Evolutionary conservation across 2,329 filamentous ascomycete genomes (phyloP), one percentile per base, ranked within the genome.

Genomic region (Xylariaceae sp.): DNA sequence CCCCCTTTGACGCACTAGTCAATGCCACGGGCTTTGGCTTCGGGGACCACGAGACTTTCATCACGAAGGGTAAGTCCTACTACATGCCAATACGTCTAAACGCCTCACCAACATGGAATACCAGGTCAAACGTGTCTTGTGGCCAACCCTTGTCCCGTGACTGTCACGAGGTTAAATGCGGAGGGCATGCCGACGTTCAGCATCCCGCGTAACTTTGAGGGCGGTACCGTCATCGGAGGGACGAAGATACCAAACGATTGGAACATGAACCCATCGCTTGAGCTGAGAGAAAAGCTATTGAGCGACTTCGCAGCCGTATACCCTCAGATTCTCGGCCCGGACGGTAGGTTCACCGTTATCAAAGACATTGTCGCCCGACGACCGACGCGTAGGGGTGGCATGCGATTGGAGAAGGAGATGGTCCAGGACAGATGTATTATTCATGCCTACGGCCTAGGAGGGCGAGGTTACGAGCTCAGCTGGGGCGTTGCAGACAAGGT

Each of bases 221-320:
- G 84, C 2, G 84, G 84, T 2, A 87, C 84, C 0, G 73, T 87
- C 40, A 78, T 87, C 26, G 85, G 84, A 4, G 84, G 84, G 0
- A 87, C 83, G 7, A 86, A 85, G 65, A 79, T 86, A 63, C 74
- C 76, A 1, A 70, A 78, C 53, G 73, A 85, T 65, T 84, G 79
- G 79, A 73, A 79, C 46, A 66, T 74, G 0, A 69, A 73, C 19
- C 77, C 81, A 1, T 79, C 74, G 0, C 55, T 60, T 1, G 74
- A 76, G 46, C 76, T 77, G 0, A 69, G 82, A 19, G 67, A 71
- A 39, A 65, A 62, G 31, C 67, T 87, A 11, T 72, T 86, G 3
- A 59, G 53, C 2, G 65, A 64, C 4, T 71, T 69, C 5, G 64
- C 66, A 1, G 55, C 60, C 7, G 63, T 67, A 30, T 66, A 68